These are phyloP conservation scores for Xylaria longipes DNA, from an alignment of 495 filamentous ascomycete genomes.

Conservation along the genomic window DNA sequence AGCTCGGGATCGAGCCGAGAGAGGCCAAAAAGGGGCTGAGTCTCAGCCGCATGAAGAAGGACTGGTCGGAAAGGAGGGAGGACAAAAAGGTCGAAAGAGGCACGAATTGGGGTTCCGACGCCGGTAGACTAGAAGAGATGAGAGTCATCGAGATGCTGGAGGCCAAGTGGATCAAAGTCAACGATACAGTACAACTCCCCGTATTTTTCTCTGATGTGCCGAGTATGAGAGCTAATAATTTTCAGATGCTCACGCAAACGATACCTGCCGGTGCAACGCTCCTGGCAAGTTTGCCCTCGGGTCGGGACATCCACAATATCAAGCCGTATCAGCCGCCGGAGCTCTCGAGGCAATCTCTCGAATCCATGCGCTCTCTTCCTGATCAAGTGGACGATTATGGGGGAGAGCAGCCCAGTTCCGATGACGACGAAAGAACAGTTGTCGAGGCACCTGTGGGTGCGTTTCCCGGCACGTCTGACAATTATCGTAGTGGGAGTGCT, in stretches of 20 bases:
- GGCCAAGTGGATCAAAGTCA: slow-evolving; percentile 87
- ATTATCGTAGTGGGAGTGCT: slow-evolving; percentile 46
- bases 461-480: slow-evolving; percentile 46
- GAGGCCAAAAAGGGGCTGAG: slow-evolving; percentile 56
- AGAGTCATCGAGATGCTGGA: slow-evolving; percentile 86
- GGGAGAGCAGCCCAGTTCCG: slow-evolving; percentile 50
- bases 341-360: slow-evolving; percentile 63
- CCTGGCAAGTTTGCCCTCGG: slow-evolving; percentile 79
- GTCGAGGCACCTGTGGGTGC: slow-evolving; percentile 39
- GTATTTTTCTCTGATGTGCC: not conserved
- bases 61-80: slow-evolving; percentile 70
- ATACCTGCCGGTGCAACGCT: slow-evolving; percentile 74
- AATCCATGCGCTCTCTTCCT: slow-evolving; percentile 55
- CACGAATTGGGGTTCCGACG: slow-evolving; percentile 79
- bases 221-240: not conserved
- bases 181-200: slow-evolving; percentile 72
- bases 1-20: slow-evolving; percentile 65
- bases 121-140: slow-evolving; percentile 82
- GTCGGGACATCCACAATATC: slow-evolving; percentile 80
- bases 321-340: slow-evolving; percentile 64
- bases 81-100: slow-evolving; percentile 73
- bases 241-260: slow-evolving; percentile 77
- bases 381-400: slow-evolving; percentile 58
- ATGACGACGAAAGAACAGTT: slow-evolving; percentile 47
- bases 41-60: slow-evolving; percentile 73